Percentiles rank a stretch among this genome's conserved stretches.
phyloP scores from a whole-genome alignment of 495 filamentous ascomycete genomes.

The Tuber melanosporum region DNA sequence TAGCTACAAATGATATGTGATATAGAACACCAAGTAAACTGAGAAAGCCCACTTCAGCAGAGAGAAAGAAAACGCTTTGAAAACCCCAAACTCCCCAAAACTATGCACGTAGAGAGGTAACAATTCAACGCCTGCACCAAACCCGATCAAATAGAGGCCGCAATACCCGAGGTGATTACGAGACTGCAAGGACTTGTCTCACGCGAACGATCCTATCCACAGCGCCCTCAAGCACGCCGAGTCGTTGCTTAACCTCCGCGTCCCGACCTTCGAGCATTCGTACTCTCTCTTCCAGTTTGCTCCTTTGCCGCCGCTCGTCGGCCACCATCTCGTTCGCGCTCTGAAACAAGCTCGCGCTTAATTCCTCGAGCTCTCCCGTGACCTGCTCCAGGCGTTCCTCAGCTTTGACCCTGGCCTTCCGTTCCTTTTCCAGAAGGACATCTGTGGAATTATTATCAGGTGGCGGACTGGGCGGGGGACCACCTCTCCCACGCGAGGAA shows the following conservation, averaged over 20 bases:
- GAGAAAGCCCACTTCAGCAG: background rate
- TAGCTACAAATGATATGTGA: background rate
- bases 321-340: slow-evolving; percentile 98
- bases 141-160: background rate
- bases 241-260: slow-evolving; percentile 59
- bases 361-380: slow-evolving; percentile 77
- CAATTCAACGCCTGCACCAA: background rate
- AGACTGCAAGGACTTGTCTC: slow-evolving; percentile 50
- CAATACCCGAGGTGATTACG: background rate
- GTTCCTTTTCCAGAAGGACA: slow-evolving; percentile 56
- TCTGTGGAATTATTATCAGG: slow-evolving; percentile 55
- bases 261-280: slow-evolving; percentile 63
- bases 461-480: slow-evolving; percentile 38
- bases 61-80: background rate
- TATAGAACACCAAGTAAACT: background rate
- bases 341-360: slow-evolving; percentile 78
- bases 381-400: slow-evolving; percentile 67
- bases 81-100: background rate
- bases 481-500: slow-evolving; percentile 36
- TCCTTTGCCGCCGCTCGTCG: slow-evolving; percentile 70
- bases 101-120: background rate
- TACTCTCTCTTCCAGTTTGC: slow-evolving; percentile 69
- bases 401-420: slow-evolving; percentile 61
- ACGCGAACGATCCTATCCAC: slow-evolving; percentile 72
- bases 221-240: slow-evolving; percentile 72